These are phyloP conservation scores for Phaeosphaeriaceae sp. DNA, from an alignment of 2,329 filamentous ascomycete species.

Conservation along the genomic window DNA sequence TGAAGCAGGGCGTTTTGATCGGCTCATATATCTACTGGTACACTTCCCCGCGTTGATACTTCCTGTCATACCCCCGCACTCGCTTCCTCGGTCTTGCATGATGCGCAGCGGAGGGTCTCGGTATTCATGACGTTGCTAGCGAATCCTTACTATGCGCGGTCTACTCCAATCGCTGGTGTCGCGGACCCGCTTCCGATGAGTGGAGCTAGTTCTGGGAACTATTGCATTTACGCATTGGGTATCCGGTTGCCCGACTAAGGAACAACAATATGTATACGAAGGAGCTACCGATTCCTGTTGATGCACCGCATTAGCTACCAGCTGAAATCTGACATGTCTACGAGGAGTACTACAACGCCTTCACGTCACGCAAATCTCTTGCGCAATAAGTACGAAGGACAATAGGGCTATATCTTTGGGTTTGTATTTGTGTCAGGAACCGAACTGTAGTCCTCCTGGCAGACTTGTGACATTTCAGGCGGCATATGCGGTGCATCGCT, in stretches of 20 bases:
- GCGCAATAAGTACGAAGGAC: no score
- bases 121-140: not conserved
- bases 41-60: not conserved
- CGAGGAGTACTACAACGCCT: no score
- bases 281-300: no score
- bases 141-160: not conserved
- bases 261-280: no score
- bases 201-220: not conserved
- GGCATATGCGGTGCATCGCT: no score
- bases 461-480: no score
- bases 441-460: no score
- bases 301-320: no score
- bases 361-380: no score
- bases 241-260: not conserved
- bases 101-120: not conserved
- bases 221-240: not conserved
- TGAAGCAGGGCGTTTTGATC: not conserved
- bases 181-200: conserved; percentile 5
- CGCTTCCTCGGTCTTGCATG: not conserved
- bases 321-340: no score
- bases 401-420: no score
- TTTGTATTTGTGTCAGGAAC: no score
- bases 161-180: not conserved
- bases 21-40: not conserved
- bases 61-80: not conserved